A percentile compares a stretch with the other conserved stretches of the same genome.
Conservation (phyloP, 2,329 filamentous ascomycete genomes). For the Fusarium miscanthi region DNA sequence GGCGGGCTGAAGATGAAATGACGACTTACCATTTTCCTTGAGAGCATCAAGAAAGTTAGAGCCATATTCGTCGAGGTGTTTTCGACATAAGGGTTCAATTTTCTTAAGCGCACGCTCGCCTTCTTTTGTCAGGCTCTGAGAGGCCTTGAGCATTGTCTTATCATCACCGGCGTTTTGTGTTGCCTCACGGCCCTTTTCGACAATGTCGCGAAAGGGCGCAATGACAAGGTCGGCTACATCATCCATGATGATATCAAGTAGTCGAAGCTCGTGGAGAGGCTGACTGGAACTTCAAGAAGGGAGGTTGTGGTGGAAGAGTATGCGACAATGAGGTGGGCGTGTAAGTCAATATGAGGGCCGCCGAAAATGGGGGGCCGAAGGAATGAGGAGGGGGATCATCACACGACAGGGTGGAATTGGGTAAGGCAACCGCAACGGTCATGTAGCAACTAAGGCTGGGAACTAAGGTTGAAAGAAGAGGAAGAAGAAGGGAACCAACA, state of each 20-base stretch:
- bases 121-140: slow-evolving; percentile 59
- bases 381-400: slow-evolving; percentile 28
- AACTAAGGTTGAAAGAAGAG: slow-evolving; percentile 7
- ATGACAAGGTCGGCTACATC: slow-evolving; percentile 58
- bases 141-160: slow-evolving; percentile 61
- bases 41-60: slow-evolving; percentile 62
- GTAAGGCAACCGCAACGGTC: slow-evolving; percentile 12
- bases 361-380: slow-evolving; percentile 19
- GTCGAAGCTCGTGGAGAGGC: not conserved
- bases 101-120: slow-evolving; percentile 62
- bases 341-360: slow-evolving; percentile 44
- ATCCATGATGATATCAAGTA: slow-evolving; percentile 50
- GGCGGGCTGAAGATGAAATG: not conserved
- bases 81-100: slow-evolving; percentile 63
- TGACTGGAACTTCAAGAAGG: not conserved
- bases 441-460: slow-evolving; percentile 3
- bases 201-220: slow-evolving; percentile 63
- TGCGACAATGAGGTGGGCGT: slow-evolving; percentile 31
- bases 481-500: slow-evolving; percentile 16
- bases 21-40: slow-evolving; percentile 63
- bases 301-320: slow-evolving; percentile 5
- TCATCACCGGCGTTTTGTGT: slow-evolving; percentile 59
- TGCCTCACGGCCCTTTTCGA: slow-evolving; percentile 62
- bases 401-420: slow-evolving; percentile 33
- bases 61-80: slow-evolving; percentile 61